Conservation (phyloP, 306 rosid genomes). For the Cyamopsis tetragonoloba region DNA sequence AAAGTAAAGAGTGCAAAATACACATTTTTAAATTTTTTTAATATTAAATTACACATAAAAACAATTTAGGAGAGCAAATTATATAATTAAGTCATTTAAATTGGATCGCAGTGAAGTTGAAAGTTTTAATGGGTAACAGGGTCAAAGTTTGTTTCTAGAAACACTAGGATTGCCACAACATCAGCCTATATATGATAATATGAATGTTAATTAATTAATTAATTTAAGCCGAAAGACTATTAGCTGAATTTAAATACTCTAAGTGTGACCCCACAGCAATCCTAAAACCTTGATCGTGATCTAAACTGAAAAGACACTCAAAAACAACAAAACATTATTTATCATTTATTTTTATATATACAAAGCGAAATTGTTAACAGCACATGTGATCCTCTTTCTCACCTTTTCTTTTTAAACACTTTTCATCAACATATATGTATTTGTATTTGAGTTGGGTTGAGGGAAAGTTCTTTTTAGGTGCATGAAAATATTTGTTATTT, state of each 20-base stretch:
- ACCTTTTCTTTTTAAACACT: background rate
- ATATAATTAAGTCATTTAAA: too few relatives aligned
- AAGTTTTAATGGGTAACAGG: constrained; percentile 12
- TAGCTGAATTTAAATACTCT: constrained; percentile 27
- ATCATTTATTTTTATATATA: too few relatives aligned
- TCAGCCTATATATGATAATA: constrained; percentile 16
- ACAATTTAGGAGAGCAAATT: too few relatives aligned
- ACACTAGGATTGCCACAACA: constrained; percentile 37
- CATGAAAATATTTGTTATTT: too few relatives aligned
- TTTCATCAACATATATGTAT: too few relatives aligned
- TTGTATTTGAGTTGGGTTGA: too few relatives aligned
- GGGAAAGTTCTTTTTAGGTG: too few relatives aligned
- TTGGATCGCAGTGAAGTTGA: constrained; percentile 22
- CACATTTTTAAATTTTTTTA: too few relatives aligned
- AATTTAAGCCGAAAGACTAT: constrained; percentile 27
- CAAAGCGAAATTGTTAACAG: constrained; percentile 8
- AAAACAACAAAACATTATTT: constrained; percentile 16
- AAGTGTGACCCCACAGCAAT: constrained; percentile 44
- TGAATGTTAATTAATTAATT: too few relatives aligned
- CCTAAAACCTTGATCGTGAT: constrained; percentile 46
- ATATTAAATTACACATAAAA: too few relatives aligned
- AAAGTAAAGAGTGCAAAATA: too few relatives aligned
- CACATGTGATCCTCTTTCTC: constrained; percentile 31
- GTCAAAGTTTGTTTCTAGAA: constrained; percentile 43
- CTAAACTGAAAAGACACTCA: constrained; percentile 45